Conservation (phyloP, 164 flowering plant genomes). For the Nymphaea colorata region DNA sequence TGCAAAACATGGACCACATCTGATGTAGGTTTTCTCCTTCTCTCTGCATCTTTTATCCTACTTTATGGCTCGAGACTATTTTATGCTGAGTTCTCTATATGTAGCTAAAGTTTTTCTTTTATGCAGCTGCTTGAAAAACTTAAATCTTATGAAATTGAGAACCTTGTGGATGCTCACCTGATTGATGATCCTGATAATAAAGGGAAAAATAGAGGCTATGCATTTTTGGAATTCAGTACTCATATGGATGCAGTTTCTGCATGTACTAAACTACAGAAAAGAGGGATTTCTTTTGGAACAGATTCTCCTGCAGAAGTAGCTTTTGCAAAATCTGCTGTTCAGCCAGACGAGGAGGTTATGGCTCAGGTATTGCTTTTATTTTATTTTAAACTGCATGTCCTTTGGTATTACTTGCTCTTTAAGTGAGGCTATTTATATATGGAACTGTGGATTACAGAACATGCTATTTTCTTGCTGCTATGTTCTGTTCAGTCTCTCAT, state of each 20-base stretch:
- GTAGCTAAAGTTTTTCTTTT: background rate
- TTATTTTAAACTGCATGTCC: background rate
- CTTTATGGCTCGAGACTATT: no score
- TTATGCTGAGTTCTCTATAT: no score
- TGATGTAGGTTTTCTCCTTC: constrained; percentile 4
- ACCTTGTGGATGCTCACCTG: constrained; percentile 19
- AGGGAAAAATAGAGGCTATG: constrained; percentile 22
- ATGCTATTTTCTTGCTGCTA: background rate
- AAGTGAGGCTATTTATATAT: background rate
- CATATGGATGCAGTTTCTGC: constrained; percentile 28
- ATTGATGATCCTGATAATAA: constrained; percentile 15
- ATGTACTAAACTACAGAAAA: constrained; percentile 15
- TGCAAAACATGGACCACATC: constrained; percentile 23
- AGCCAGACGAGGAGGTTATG: constrained; percentile 23
- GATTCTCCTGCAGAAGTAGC: constrained; percentile 15
- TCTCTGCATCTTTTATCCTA: background rate
- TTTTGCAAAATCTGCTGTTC: constrained; percentile 18
- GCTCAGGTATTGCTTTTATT: constrained; percentile 11
- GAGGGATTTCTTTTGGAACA: constrained; percentile 16
- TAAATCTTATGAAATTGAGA: constrained; percentile 13
- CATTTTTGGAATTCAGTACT: constrained; percentile 20
- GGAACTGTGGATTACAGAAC: background rate
- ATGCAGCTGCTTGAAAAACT: constrained; percentile 15
- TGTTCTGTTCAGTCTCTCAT: background rate
- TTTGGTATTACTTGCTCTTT: background rate